Percentiles rank a stretch among this genome's conserved stretches.
Conservation (phyloP, 169 alveolate species). For the Theileria parva region DNA sequence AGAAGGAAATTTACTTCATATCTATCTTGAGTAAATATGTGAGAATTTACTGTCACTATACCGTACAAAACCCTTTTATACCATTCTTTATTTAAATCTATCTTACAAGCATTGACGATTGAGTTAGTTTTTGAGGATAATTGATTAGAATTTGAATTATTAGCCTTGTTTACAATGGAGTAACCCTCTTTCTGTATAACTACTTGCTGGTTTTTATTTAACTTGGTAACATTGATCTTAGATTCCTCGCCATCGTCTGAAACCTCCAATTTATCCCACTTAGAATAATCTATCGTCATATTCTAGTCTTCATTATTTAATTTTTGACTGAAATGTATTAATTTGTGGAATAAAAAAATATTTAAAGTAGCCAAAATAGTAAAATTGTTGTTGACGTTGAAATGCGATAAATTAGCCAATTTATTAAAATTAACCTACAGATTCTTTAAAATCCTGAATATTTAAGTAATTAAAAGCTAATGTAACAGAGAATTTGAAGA, state of each 20-base stretch:
- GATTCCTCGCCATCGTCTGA: constrained; percentile 58
- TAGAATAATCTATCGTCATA: constrained; percentile 63
- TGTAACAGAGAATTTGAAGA: neutral
- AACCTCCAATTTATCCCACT: constrained; percentile 59
- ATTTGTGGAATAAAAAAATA: too few relatives aligned
- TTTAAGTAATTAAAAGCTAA: neutral
- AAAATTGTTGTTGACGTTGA: neutral
- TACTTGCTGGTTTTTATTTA: constrained; percentile 34
- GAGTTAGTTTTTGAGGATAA: neutral
- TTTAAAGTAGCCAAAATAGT: neutral
- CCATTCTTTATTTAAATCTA: constrained; percentile 30
- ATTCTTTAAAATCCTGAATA: neutral
- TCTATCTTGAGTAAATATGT: constrained; percentile 42
- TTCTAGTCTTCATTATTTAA: neutral
- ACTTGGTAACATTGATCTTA: constrained; percentile 40
- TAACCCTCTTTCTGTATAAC: constrained; percentile 44
- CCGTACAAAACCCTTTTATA: constrained; percentile 46
- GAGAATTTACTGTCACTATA: constrained; percentile 36
- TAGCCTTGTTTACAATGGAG: neutral
- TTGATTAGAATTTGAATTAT: neutral
- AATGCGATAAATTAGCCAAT: neutral
- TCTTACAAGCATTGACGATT: neutral
- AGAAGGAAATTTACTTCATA: constrained; percentile 33
- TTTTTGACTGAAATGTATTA: neutral
- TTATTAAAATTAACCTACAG: neutral